Evolutionary conservation across 2,329 filamentous ascomycete genomes (phyloP), one percentile per base, ranked within the genome.

Genomic region (Cephalotrichum gorgonifer): DNA sequence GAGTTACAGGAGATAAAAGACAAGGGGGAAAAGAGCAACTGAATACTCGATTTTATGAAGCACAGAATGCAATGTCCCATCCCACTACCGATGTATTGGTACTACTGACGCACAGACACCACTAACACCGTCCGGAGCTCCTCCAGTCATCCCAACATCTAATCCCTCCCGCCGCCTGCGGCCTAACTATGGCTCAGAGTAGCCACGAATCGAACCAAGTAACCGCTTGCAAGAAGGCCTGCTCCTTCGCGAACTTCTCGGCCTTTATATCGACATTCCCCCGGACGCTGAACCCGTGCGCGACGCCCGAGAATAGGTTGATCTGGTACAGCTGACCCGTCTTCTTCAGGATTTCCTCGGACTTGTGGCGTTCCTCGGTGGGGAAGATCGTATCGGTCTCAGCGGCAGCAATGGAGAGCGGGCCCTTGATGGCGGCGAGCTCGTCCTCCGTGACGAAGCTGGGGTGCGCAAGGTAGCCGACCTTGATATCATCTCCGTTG

Each of bases 161-260:
- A 20, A 4, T 38, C n/a, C n/a, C 53, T 7, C 14, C 14, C 14
- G 15, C 33, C n/a, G n/a, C n/a, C n/a, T n/a, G n/a, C n/a, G n/a
- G n/a, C n/a, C n/a, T n/a, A n/a, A 38, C n/a, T n/a, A 17, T 17
- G 2, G n/a, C 41, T 63, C 15, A 43, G 6, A 43, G 12, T 11
- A 59, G 51, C 22, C 20, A 48, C 25, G 42, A 6, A 55, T 86
- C 75, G 56, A 94, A 89, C 88, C 88, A 94, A 47, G 71, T 63
- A 47, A 89, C 72, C 31, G 86, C 86, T 72, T 93, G 88, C 54
- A 74, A 59, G 62, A 93, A 93, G 5, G 88, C 87, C 66, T 85
- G 79, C 67, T 94, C 86, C 75, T 88, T 90, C 33, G 85, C 83
- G 57, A 76, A 91, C 62, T 76, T 80, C 59, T 77, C 64, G 43